A percentile compares a stretch with the other conserved stretches of the same genome.
Evolutionary conservation across 2,329 filamentous ascomycete species (phyloP).

Genomic region (Alternaria triticina): DNA sequence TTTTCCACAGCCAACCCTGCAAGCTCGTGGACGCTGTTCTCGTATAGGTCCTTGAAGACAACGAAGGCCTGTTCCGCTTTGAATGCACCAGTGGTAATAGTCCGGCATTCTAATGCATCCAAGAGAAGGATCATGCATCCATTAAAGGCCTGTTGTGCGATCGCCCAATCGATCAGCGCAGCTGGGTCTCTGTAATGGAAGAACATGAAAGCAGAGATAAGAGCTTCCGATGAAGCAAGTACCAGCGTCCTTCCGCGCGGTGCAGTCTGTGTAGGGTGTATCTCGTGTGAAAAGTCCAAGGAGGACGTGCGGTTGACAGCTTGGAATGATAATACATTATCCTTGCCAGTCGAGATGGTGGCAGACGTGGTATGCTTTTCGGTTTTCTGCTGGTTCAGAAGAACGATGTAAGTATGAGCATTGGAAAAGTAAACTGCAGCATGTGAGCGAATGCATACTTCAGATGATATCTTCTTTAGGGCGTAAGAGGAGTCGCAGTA

Average conservation of each 20-base stretch:
- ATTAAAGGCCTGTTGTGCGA: slow-evolving; percentile 59
- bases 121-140: slow-evolving; percentile 57
- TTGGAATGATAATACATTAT: slow-evolving; percentile 14
- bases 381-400: slow-evolving; percentile 56
- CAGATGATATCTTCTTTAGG: not conserved
- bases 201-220: slow-evolving; percentile 56
- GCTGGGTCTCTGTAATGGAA: slow-evolving; percentile 53
- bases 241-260: slow-evolving; percentile 51
- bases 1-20: slow-evolving; percentile 53
- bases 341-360: not conserved
- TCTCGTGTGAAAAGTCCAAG: slow-evolving; percentile 16
- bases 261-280: slow-evolving; percentile 19
- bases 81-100: slow-evolving; percentile 30
- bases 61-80: slow-evolving; percentile 51
- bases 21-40: slow-evolving; percentile 53
- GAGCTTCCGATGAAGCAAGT: slow-evolving; percentile 49
- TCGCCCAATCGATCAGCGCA: slow-evolving; percentile 56
- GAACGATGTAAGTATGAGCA: slow-evolving; percentile 56
- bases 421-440: slow-evolving; percentile 53
- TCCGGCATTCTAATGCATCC: slow-evolving; percentile 53
- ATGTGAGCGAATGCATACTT: slow-evolving; percentile 15
- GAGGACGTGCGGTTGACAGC: slow-evolving; percentile 18
- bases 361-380: slow-evolving; percentile 19
- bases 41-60: slow-evolving; percentile 52
- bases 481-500: fast-evolving